phyloP scores from a whole-genome alignment of 306 rosid species.

The Begonia peltatifolia region DNA sequence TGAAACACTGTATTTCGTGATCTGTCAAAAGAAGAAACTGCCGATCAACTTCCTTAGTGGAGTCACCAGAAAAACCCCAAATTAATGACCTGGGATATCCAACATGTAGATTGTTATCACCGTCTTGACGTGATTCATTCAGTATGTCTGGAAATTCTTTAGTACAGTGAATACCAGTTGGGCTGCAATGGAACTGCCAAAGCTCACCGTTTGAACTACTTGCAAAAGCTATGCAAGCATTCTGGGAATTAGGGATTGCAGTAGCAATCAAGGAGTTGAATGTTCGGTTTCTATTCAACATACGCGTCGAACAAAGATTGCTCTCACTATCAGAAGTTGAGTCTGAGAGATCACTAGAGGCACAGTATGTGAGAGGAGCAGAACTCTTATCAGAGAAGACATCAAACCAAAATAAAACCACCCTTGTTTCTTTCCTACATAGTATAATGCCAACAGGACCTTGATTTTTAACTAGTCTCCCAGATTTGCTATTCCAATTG shows the following conservation, averaged over 20 bases:
- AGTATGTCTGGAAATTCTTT: conserved; percentile 26
- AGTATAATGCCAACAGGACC: conserved; percentile 46
- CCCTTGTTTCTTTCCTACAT: conserved; percentile 46
- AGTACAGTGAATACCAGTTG: conserved; percentile 39
- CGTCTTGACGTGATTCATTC: conserved; percentile 22
- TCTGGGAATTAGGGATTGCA: conserved; percentile 31
- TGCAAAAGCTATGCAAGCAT: conserved; percentile 53
- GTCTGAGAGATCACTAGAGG: conserved; percentile 45
- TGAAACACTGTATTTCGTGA: conserved; percentile 62
- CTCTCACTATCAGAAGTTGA: conserved; percentile 27
- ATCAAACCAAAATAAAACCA: conserved; percentile 70
- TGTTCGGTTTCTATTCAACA: conserved; percentile 17
- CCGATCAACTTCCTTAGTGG: conserved; percentile 22
- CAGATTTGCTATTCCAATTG: conserved; percentile 35
- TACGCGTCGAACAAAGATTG: conserved; percentile 23
- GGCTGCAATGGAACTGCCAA: conserved; percentile 73
- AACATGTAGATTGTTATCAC: conserved; percentile 32
- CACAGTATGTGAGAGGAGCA: conserved; percentile 36
- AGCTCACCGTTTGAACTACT: conserved; percentile 69
- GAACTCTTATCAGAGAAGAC: conserved; percentile 33
- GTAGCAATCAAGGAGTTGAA: conserved; percentile 73
- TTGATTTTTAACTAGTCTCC: conserved; percentile 30
- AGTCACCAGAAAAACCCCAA: conserved; percentile 49
- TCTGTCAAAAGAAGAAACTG: conserved; percentile 69
- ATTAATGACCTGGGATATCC: conserved; percentile 91